Conservation (phyloP, 139 green algal genomes). For the Yamagishiella unicocca region DNA sequence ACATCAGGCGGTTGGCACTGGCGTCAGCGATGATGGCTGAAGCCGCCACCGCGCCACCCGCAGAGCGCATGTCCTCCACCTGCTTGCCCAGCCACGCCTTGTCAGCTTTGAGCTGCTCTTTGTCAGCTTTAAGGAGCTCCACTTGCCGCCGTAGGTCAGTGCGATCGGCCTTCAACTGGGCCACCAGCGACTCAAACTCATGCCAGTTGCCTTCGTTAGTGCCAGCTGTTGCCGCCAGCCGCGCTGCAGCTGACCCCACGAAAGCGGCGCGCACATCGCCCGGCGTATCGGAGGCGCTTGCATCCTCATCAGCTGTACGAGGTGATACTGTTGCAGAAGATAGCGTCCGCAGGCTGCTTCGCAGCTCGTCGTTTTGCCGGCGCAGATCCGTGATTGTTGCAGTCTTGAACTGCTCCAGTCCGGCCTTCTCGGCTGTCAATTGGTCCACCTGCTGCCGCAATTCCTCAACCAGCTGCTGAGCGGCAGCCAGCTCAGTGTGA, state of each 20-base stretch:
- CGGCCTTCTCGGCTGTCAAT: conserved; percentile 13
- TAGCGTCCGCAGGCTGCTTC: conserved; percentile 31
- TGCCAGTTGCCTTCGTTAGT: conserved; percentile 25
- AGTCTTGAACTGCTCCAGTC: conserved; percentile 22
- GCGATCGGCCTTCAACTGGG: conserved; percentile 31
- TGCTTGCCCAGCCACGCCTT: conserved; percentile 16
- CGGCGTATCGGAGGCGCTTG: not conserved
- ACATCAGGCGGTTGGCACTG: not conserved
- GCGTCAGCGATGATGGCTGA: too few relatives aligned
- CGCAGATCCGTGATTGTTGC: conserved; percentile 38
- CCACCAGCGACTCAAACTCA: conserved; percentile 35
- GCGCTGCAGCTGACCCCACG: not conserved
- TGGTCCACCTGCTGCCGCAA: conserved; percentile 45
- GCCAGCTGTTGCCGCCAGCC: not conserved
- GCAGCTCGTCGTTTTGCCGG: conserved; percentile 38
- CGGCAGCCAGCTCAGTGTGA: not conserved
- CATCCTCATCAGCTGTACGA: not conserved
- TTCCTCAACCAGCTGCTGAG: not conserved
- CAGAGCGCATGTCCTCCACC: not conserved
- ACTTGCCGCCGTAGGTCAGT: conserved; percentile 17
- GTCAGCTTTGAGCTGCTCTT: conserved; percentile 19
- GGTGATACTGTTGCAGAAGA: not conserved
- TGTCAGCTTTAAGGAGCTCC: conserved; percentile 10
- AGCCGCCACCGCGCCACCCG: not conserved
- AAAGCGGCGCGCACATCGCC: not conserved